A percentile compares a stretch with the other conserved stretches of the same genome.
phyloP scores from a whole-genome alignment of 805 yeast species.

The Cyberlindnera nakhonratchasimensis region DNA sequence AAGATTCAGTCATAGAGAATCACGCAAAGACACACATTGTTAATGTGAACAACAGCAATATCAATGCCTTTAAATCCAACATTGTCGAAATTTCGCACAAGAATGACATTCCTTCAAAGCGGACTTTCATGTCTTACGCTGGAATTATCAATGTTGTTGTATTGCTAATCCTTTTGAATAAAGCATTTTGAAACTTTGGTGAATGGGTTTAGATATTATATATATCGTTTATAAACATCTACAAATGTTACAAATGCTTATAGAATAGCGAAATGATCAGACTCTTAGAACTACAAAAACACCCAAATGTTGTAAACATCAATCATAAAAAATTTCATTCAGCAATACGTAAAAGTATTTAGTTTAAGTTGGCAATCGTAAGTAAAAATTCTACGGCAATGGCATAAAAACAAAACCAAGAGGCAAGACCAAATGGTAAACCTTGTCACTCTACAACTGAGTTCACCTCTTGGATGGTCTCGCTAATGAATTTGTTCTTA shows the following conservation, averaged over 20 bases:
- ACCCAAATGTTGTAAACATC: too few species aligned
- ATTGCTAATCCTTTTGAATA: slow-evolving; percentile 3
- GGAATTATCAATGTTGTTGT: slow-evolving; percentile 5
- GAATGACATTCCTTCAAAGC: not conserved
- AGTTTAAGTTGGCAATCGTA: too few species aligned
- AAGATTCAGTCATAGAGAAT: slow-evolving; percentile 9
- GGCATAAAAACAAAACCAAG: not conserved
- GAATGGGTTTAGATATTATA: not conserved
- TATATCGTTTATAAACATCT: not conserved
- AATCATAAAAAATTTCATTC: slow-evolving; percentile 1
- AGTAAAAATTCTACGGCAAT: not conserved
- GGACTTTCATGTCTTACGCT: slow-evolving; percentile 6
- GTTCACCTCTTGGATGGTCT: slow-evolving; percentile 13
- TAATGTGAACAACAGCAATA: slow-evolving; percentile 14
- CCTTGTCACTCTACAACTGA: slow-evolving; percentile 7
- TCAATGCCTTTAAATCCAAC: slow-evolving; percentile 20
- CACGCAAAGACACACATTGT: slow-evolving; percentile 3
- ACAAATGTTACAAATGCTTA: not conserved
- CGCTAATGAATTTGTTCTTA: slow-evolving; percentile 8
- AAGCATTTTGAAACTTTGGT: not conserved
- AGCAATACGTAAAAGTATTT: not conserved
- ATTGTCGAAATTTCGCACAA: slow-evolving; percentile 11
- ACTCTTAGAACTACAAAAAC: too few species aligned
- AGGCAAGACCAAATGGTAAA: too few species aligned
- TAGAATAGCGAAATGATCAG: too few species aligned